Conservation (phyloP, 805 yeast species). For the Candida sithepensis region DNA sequence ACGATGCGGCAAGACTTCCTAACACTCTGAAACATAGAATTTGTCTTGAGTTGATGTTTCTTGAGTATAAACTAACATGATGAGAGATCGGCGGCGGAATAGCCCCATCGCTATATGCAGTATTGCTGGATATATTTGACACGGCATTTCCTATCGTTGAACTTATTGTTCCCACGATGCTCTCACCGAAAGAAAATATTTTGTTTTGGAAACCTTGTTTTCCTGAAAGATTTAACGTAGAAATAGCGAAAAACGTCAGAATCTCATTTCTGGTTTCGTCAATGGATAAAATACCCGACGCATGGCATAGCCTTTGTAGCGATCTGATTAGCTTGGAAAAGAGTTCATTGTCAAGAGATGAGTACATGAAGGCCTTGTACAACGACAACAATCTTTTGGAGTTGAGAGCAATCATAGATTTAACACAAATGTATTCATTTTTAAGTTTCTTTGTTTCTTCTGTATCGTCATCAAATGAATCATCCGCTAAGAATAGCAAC, state of each 20-base stretch:
- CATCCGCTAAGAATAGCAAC: slow-evolving; percentile 21
- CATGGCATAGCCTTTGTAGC: slow-evolving; percentile 76
- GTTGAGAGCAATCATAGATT: slow-evolving; percentile 31
- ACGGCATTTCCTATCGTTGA: slow-evolving; percentile 38
- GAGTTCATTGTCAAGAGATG: slow-evolving; percentile 65
- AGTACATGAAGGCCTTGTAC: slow-evolving; percentile 52
- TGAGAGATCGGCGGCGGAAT: slow-evolving; percentile 5
- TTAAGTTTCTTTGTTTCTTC: slow-evolving; percentile 5
- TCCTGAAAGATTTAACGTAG: slow-evolving; percentile 40
- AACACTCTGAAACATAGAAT: slow-evolving; percentile 76
- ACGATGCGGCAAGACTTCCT: slow-evolving; percentile 68
- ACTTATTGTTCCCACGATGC: slow-evolving; percentile 49
- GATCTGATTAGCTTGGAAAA: slow-evolving; percentile 69
- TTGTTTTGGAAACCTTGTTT: slow-evolving; percentile 31
- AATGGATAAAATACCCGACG: slow-evolving; percentile 71
- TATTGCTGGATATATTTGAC: slow-evolving; percentile 22
- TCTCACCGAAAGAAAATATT: slow-evolving; percentile 44
- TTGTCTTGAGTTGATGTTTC: slow-evolving; percentile 61
- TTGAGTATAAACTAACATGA: slow-evolving; percentile 29
- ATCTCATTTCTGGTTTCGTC: slow-evolving; percentile 55
- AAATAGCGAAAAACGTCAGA: slow-evolving; percentile 40
- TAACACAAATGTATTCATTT: slow-evolving; percentile 14
- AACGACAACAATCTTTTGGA: slow-evolving; percentile 40
- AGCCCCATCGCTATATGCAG: slow-evolving; percentile 1
- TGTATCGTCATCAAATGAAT: slow-evolving; percentile 13